Evolutionary conservation across 2,329 filamentous ascomycete species (phyloP), one percentile per base, ranked within the genome.

Genomic region (Diaporthe vaccinii): DNA sequence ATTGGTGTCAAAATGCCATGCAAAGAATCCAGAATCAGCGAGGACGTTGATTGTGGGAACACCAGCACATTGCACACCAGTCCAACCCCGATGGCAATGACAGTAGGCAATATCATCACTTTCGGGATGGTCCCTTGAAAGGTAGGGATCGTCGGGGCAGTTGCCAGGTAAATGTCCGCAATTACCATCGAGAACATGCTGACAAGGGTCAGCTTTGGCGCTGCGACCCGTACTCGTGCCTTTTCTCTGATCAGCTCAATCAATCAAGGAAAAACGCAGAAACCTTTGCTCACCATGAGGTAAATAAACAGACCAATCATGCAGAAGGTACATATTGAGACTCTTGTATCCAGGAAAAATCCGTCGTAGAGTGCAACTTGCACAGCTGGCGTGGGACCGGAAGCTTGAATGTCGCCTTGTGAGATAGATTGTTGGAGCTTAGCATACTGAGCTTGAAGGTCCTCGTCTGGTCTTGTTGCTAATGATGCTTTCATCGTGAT

Each of bases 1-100:
- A 86, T 76, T 77, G 83, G 78, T 20, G 78, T 78, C 3, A 83
- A 69, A 3, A 85, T 75, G 15, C 80, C 80, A 57, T 82, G 79
- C 57, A 84, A 79, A 17, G 82, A 76, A 12, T 79, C 78, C 0
- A 89, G 79, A 1, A 87, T 84, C 2, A 84, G 80, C 34, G 85
- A 84, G 0, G 87, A 88, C 0, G 88, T 87, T 0, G 88, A 89
- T 55, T 85, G 84, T 0, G 88, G 88, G 72, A 89, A 89, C 59
- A 89, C 81, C 4, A 89, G 74, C 1, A 89, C 69, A 7, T 83
- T 85, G 59, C 84, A 87, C 4, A 81, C 84, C 3, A 86, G 72
- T 0, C 87, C 88, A 0, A 89, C 78, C 0, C 84, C 88, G 9
- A 86, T 81, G 0, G 86, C 87, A 25, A 87, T 83, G 0, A 85